Evolutionary conservation across 768 basidiomycete genomes (phyloP).

Genomic region (Guyanaporus albipodus): DNA sequence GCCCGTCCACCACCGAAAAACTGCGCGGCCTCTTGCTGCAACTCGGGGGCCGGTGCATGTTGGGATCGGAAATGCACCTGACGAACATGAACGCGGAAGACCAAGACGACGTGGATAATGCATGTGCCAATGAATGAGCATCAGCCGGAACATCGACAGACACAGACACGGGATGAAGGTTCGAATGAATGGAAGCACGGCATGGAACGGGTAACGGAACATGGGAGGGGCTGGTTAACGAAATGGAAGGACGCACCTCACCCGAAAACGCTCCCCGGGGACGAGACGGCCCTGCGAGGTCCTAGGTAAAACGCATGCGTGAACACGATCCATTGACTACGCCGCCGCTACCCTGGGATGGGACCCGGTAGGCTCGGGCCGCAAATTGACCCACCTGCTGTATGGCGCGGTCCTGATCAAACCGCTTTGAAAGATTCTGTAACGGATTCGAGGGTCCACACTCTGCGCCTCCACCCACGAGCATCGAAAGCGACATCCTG

Average conservation of each 20-base stretch:
- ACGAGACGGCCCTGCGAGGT: conserved; percentile 60
- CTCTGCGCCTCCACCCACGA: conserved; percentile 60
- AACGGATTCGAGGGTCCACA: conserved; percentile 86
- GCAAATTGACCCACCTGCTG: conserved; percentile 56
- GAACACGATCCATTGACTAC: neutral
- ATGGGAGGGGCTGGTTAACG: conserved; percentile 8
- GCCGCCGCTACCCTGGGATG: too few relatives aligned
- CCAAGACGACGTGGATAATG: neutral
- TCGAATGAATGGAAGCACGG: conserved; percentile 4
- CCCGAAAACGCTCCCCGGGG: conserved; percentile 41
- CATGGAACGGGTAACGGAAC: neutral
- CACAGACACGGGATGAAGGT: neutral
- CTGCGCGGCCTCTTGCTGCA: conserved; percentile 62
- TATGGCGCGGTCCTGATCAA: conserved; percentile 72
- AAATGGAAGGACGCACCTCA: conserved; percentile 43
- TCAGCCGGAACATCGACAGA: neutral
- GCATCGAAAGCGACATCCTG: conserved; percentile 75
- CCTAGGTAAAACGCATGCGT: conserved; percentile 38
- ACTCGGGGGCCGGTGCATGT: conserved; percentile 34
- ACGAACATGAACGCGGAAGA: neutral
- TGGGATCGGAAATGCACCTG: conserved; percentile 60
- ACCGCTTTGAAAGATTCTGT: conserved; percentile 72
- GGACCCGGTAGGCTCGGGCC: conserved; percentile 10
- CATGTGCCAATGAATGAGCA: neutral
- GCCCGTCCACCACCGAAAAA: conserved; percentile 50